Conservation (phyloP, 352 stramenopile species). For the Pythium aristosporum region DNA sequence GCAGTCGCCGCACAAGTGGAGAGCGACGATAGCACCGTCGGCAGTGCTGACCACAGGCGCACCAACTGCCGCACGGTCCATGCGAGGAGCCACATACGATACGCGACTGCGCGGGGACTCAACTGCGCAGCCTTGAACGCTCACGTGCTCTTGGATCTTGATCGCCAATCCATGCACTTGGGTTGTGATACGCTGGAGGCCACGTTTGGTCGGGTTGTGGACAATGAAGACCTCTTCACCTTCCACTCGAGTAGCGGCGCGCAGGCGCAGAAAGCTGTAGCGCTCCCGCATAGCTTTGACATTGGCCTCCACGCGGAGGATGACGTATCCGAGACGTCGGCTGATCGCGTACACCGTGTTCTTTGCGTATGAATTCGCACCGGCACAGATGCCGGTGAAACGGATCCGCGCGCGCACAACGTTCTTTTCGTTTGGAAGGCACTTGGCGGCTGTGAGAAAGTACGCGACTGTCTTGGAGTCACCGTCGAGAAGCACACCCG, state of each 20-base stretch:
- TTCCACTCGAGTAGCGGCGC: not conserved
- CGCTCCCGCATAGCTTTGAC: constrained; percentile 17
- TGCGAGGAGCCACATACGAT: constrained; percentile 20
- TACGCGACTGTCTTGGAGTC: constrained; percentile 19
- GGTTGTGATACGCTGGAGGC: constrained; percentile 23
- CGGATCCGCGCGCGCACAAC: constrained; percentile 18
- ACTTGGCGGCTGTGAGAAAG: constrained; percentile 35
- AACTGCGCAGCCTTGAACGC: constrained; percentile 8
- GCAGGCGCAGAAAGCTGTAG: constrained; percentile 28
- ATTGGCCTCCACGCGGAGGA: constrained; percentile 27
- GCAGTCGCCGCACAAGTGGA: constrained; percentile 16
- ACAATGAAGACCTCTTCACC: constrained; percentile 31
- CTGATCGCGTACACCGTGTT: constrained; percentile 29
- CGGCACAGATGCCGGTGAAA: constrained; percentile 20
- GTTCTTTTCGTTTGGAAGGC: constrained; percentile 21
- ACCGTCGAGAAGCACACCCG: constrained; percentile 31
- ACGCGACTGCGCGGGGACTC: constrained; percentile 23
- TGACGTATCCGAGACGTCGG: constrained; percentile 28
- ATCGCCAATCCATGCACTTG: constrained; percentile 11
- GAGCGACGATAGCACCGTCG: not conserved
- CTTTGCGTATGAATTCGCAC: constrained; percentile 24
- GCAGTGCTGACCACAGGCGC: constrained; percentile 6
- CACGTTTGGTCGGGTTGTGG: constrained; percentile 25
- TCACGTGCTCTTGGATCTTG: constrained; percentile 2
- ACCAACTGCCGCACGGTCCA: constrained; percentile 1